Conservation (phyloP, 495 filamentous ascomycete species). For the Eremomyces bilateralis region DNA sequence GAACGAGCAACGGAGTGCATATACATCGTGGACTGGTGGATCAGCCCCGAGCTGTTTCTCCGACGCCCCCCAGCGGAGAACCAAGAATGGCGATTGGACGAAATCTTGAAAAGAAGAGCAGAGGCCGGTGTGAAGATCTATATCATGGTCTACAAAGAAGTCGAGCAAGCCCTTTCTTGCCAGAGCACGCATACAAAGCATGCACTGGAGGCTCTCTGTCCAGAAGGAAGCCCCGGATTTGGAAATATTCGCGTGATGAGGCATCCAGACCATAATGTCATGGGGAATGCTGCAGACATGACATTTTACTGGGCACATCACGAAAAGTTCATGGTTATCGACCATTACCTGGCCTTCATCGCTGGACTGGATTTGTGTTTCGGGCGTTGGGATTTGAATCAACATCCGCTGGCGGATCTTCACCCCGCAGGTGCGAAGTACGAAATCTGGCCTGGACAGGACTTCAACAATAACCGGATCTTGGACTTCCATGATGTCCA, state of each 20-base stretch:
- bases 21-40: constrained; percentile 95
- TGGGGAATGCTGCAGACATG: constrained; percentile 90
- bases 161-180: constrained; percentile 65
- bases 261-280: constrained; percentile 85
- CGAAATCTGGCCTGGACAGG: constrained; percentile 86
- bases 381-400: constrained; percentile 72
- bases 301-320: constrained; percentile 98
- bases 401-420: constrained; percentile 70
- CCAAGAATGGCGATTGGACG: constrained; percentile 77
- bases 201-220: constrained; percentile 59
- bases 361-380: constrained; percentile 94
- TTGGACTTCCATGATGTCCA: constrained; percentile 86
- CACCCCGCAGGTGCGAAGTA: constrained; percentile 64
- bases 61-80: constrained; percentile 59
- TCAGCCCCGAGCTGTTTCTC: constrained; percentile 82
- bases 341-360: constrained; percentile 76
- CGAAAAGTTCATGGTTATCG: constrained; percentile 88
- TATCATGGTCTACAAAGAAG: constrained; percentile 81
- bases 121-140: constrained; percentile 90
- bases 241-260: constrained; percentile 80
- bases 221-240: constrained; percentile 52
- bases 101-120: constrained; percentile 64
- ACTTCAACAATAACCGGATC: constrained; percentile 80
- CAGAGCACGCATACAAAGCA: constrained; percentile 88
- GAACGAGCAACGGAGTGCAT: constrained; percentile 80